Evolutionary conservation across 768 basidiomycete genomes (phyloP).

Genomic region (Phlegmacium glaucopus): DNA sequence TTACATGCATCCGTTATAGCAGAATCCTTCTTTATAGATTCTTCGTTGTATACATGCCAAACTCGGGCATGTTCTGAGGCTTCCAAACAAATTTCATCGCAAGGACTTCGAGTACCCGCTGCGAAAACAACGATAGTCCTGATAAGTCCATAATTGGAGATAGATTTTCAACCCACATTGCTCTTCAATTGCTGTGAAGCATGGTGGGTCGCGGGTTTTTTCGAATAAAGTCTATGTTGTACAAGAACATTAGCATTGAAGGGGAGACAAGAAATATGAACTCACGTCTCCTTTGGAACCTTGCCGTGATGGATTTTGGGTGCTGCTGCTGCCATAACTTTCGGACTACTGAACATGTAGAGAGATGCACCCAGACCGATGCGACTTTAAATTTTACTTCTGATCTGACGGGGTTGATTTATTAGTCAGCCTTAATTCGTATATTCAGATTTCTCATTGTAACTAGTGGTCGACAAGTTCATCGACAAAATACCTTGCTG

Average conservation of each 20-base stretch:
- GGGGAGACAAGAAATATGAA: too few relatives aligned
- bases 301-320: neutral
- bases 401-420: too few relatives aligned
- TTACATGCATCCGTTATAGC: constrained; percentile 36
- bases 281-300: neutral
- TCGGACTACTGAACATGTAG: neutral
- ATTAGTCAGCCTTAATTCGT: too few relatives aligned
- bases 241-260: too few relatives aligned
- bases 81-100: constrained; percentile 31
- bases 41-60: constrained; percentile 42
- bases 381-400: too few relatives aligned
- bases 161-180: neutral
- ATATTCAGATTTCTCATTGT: too few relatives aligned
- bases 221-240: neutral
- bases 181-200: neutral
- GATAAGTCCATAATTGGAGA: neutral
- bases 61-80: constrained; percentile 30
- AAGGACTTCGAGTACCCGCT: neutral
- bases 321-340: neutral
- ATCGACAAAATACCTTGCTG: too few relatives aligned
- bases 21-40: constrained; percentile 32
- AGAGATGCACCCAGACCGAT: too few relatives aligned
- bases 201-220: neutral
- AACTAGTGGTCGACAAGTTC: too few relatives aligned
- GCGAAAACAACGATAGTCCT: neutral